phyloP scores from a whole-genome alignment of 2,329 filamentous ascomycete species.

The Fusarium sublunatum region DNA sequence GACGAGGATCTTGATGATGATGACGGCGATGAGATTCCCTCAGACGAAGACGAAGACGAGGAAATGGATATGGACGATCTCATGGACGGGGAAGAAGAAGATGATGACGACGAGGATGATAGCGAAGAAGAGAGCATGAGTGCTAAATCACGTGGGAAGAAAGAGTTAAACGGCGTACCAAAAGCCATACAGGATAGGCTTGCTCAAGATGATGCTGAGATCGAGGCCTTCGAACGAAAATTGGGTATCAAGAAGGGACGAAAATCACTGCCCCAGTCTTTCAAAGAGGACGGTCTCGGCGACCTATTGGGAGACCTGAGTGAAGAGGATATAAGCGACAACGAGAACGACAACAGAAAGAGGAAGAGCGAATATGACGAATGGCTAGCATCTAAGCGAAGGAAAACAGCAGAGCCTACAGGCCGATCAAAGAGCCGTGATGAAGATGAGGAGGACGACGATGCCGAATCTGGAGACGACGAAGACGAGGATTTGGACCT shows the following conservation, averaged over 20 bases:
- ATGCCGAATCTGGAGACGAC: conserved; percentile 23
- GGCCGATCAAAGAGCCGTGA: conserved; percentile 28
- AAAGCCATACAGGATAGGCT: conserved; percentile 63
- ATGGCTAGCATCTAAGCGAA: conserved; percentile 70
- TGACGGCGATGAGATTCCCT: background rate
- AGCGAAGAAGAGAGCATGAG: conserved; percentile 43
- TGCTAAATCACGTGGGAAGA: conserved; percentile 44
- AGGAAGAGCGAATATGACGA: conserved; percentile 67
- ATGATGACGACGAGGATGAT: conserved; percentile 36
- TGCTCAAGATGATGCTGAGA: conserved; percentile 86
- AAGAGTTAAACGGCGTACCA: conserved; percentile 33
- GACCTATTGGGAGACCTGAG: conserved; percentile 76
- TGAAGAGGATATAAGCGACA: conserved; percentile 57
- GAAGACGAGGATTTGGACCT: conserved; percentile 45
- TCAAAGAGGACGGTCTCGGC: conserved; percentile 84
- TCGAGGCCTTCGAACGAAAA: conserved; percentile 86
- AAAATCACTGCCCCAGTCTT: conserved; percentile 77
- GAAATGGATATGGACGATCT: conserved; percentile 40
- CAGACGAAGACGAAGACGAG: conserved; percentile 8
- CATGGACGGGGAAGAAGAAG: conserved; percentile 39
- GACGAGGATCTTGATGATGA: conserved; percentile 31
- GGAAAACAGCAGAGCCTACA: conserved; percentile 54
- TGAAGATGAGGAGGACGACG: conserved; percentile 36
- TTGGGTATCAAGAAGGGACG: conserved; percentile 82
- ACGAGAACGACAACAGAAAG: conserved; percentile 69